These are phyloP conservation scores for Pharnaceum exiguum DNA, from an alignment of 148 eudicot genomes.

Conservation along the genomic window DNA sequence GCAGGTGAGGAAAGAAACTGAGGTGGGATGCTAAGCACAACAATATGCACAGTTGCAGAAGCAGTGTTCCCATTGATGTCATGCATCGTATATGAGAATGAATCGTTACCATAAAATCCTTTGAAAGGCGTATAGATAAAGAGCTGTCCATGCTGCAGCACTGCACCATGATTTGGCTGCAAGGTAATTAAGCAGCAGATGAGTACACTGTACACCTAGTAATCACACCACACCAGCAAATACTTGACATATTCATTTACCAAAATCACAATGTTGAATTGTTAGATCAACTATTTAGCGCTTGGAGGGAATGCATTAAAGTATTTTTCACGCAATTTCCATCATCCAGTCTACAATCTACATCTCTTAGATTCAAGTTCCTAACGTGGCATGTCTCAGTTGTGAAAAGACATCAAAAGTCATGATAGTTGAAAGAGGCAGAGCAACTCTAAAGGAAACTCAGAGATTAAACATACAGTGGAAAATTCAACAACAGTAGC, in stretches of 20 bases:
- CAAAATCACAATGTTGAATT: neutral
- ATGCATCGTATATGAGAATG: slow-evolving; percentile 54
- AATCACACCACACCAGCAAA: neutral
- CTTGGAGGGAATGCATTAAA: slow-evolving; percentile 3
- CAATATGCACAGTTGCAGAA: slow-evolving; percentile 48
- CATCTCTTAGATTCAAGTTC: neutral
- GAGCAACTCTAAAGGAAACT: neutral
- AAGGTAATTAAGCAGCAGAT: slow-evolving; percentile 9
- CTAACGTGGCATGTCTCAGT: neutral
- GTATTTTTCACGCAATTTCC: neutral
- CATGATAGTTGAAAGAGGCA: neutral
- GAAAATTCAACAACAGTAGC: slow-evolving; percentile 45
- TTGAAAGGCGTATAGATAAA: slow-evolving; percentile 85
- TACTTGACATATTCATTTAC: neutral
- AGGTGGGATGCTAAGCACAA: slow-evolving; percentile 80
- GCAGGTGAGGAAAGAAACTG: slow-evolving; percentile 68
- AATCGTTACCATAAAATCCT: slow-evolving; percentile 80
- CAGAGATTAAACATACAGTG: slow-evolving; percentile 38
- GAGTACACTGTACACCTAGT: neutral
- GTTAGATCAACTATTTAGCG: neutral
- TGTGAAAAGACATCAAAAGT: neutral
- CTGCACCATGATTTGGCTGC: slow-evolving; percentile 84
- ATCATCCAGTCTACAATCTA: neutral
- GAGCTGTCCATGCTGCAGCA: slow-evolving; percentile 50
- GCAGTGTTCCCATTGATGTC: slow-evolving; percentile 62